Evolutionary conservation across 129 eudicot species (phyloP).

Genomic region (Centrapalus pauciflorus): DNA sequence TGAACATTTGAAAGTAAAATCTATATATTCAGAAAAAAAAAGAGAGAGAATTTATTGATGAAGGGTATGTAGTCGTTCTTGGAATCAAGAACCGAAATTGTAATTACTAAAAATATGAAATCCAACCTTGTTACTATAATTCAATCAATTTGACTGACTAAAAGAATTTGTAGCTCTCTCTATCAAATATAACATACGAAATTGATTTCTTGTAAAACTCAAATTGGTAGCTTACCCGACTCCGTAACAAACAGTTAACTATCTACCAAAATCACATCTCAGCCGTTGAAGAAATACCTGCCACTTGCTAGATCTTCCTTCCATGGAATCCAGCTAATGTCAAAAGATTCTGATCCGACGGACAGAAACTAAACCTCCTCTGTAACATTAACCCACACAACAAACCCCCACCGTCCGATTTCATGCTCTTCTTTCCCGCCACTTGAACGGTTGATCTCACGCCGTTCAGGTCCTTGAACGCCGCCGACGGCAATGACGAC

Average conservation of each 20-base stretch:
- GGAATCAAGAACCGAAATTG: not conserved
- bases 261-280: conserved; percentile 17
- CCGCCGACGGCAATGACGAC: conserved; percentile 47
- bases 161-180: not conserved
- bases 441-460: conserved; percentile 9
- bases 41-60: not conserved
- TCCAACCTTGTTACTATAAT: conserved; percentile 13
- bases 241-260: conserved; percentile 13
- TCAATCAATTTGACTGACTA: conserved; percentile 16
- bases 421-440: conserved; percentile 42
- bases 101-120: conserved; percentile 6
- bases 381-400: conserved; percentile 67
- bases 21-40: too few species aligned
- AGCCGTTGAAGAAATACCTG: conserved; percentile 15
- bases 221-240: conserved; percentile 16
- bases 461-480: conserved; percentile 63
- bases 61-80: too few species aligned
- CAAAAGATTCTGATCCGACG: conserved; percentile 53
- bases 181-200: conserved; percentile 17
- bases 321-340: conserved; percentile 36
- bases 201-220: not conserved
- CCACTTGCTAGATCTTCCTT: conserved; percentile 18
- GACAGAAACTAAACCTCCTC: conserved; percentile 54
- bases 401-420: conserved; percentile 53
- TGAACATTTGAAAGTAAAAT: too few species aligned